These are phyloP conservation scores for Vanderwaltozyma verrucispora DNA, from an alignment of 805 yeast species.

Conservation along the genomic window DNA sequence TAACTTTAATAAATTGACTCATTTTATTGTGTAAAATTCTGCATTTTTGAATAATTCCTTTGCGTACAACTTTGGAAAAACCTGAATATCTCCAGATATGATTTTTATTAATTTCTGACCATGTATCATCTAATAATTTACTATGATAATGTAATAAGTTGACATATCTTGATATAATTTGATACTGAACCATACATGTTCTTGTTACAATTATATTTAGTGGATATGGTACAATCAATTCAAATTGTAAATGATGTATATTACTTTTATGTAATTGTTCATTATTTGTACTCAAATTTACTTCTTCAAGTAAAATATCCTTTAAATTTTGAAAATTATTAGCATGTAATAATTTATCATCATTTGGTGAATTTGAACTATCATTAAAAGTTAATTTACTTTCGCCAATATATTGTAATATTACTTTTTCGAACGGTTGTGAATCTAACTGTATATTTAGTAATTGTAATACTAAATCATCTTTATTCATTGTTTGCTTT, in stretches of 20 bases:
- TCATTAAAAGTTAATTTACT: neutral
- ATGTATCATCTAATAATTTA: constrained; percentile 48
- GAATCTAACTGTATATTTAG: constrained; percentile 34
- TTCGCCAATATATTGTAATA: constrained; percentile 10
- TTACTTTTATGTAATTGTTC: constrained; percentile 19
- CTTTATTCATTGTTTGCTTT: constrained; percentile 1
- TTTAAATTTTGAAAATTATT: constrained; percentile 36
- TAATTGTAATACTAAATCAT: constrained; percentile 20
- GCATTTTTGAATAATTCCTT: constrained; percentile 45
- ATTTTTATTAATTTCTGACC: constrained; percentile 55
- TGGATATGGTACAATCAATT: constrained; percentile 75
- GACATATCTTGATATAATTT: constrained; percentile 64
- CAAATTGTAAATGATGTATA: constrained; percentile 44
- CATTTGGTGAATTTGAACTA: neutral
- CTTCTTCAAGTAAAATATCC: constrained; percentile 34
- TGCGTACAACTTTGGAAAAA: constrained; percentile 34
- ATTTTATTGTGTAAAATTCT: constrained; percentile 43
- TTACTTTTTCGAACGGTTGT: constrained; percentile 14
- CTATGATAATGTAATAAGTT: constrained; percentile 53
- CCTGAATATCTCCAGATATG: constrained; percentile 53
- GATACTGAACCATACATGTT: constrained; percentile 66
- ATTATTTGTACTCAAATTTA: constrained; percentile 15
- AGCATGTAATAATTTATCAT: constrained; percentile 32
- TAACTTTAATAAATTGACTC: constrained; percentile 23
- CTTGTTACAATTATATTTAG: constrained; percentile 62